Base-by-base conservation (phyloP, 495 filamentous ascomycete species). In the Xylaria sp. region DNA sequence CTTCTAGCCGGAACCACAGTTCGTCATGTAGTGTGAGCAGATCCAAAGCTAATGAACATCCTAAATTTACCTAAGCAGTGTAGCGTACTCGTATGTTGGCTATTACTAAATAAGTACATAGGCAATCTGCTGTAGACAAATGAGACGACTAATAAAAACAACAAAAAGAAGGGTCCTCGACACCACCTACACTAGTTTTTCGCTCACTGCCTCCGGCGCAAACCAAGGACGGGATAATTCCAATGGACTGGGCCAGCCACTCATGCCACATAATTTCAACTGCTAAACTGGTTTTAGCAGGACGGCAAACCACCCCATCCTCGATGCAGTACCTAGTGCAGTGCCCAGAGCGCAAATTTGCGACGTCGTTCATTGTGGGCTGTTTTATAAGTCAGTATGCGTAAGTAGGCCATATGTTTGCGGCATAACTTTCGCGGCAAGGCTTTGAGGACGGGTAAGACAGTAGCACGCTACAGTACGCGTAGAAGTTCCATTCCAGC, bases 301-400 rank as follows among this genome's bases (percentile, higher is more conserved):
- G 57, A 59, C 31, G 33, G 37, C 31, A 21, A 21, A 19, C 19
- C 33, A n/a, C 57, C 57, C 57, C 57, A 37, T 59, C 33, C 57
- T 40, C 57, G 7, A 59, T 40, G 29, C 29, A 14, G 57, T 35
- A 9, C 12, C 31, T 59, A 37, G 57, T 59, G 57, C 57, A 59
- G 31, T 21, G 57, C 57, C 57, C 57, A 59, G 57, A 59, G 33
- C 31, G 57, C 57, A 37, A 59, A 59, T 59, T 59, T 59, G 57
- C 57, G 57, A 35, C 12, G 24, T 21, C 17, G 8, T 59, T 59
- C 57, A 35, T 59, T 59, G 57, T 59, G 57, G 57, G 31, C 57
- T 59, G 31, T 59, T 37, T 59, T 15, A 19, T 37, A 35, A 9
- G n/a, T n/a, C n/a, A n/a, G n/a, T n/a, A n/a, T n/a, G n/a, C n/a